Base-by-base conservation (phyloP, 129 eudicot genomes). In the Lactuca sativa region DNA sequence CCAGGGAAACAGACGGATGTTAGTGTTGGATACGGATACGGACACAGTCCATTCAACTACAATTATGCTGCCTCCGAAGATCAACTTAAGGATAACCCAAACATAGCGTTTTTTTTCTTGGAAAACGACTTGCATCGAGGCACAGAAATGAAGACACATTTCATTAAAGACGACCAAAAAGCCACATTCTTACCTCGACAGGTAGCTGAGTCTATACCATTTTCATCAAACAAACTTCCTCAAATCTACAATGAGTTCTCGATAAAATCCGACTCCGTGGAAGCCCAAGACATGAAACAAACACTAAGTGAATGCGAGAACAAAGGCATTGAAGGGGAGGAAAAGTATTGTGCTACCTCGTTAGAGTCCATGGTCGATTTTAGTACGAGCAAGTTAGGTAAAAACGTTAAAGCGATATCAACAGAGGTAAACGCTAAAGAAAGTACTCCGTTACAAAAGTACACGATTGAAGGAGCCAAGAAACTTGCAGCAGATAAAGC, bases 281-380 rank as follows among this genome's bases (percentile, higher is more conserved):
- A 82, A 56, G 87, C 89, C 2, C 54, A 78, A 13, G 16, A 7
- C 18, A 66, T 85, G 8, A 69, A 56, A 55, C 56, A 67, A 18
- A 77, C 84, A 0, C 56, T 85, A 10, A 59, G 44, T 0, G 80
- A 67, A 13, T 85, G 90, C 13, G 86, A 85, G 76, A 79, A 68
- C 54, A 44, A 57, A 5, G 73, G 71, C 3, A 66, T 75, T 12
- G n/a, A 71, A 36, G 86, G 86, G 4, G 86, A 75, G 25, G 84
- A 78, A 33, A 79, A 74, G 21, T 43, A 18, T 9, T 85, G 90
- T 59, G 86, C 81, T 2, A 81, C 90, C 15, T 81, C 86, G 0
- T 41, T 85, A 30, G 90, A 85, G 66, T 70, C 84, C 9, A 81
- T 85, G 84, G 48, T 85, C 3, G 86, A 85, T 72, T 85, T 63